A percentile compares a stretch with the other conserved stretches of the same genome.
Conservation (phyloP, 1,284 basidiomycete species). For the Ceratobasidium sp. region DNA sequence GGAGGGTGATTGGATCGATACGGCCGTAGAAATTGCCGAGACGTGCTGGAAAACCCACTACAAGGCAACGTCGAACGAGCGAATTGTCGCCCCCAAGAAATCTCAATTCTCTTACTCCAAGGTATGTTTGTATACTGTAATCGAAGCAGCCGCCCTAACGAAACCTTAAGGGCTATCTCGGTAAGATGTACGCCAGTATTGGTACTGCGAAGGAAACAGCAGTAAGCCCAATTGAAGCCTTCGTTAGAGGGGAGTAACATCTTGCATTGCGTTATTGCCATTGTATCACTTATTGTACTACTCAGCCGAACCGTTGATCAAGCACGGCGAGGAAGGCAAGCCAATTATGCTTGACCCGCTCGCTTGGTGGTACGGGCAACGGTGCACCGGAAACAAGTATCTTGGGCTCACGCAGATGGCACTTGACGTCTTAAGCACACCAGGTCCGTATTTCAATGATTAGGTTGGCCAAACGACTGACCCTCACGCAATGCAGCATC, state of each 20-base stretch:
- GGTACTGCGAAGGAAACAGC: not conserved
- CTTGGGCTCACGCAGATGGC: constrained; percentile 24
- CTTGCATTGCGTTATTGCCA: not conserved
- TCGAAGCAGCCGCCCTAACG: too few species aligned
- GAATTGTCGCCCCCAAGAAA: not conserved
- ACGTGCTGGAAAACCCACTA: not conserved
- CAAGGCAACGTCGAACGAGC: not conserved
- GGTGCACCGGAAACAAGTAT: not conserved
- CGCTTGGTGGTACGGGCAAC: constrained; percentile 18
- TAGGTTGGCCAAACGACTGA: too few species aligned
- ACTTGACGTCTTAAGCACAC: constrained; percentile 2
- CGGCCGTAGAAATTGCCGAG: not conserved
- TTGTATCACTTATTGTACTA: too few species aligned
- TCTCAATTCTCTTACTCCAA: constrained; percentile 3
- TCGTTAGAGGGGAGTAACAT: not conserved
- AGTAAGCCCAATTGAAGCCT: not conserved
- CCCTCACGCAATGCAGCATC: not conserved
- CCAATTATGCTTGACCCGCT: not conserved
- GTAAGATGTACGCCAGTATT: not conserved
- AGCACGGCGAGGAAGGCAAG: not conserved
- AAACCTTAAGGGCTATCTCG: not conserved
- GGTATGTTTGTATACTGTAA: not conserved
- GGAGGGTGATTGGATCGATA: constrained; percentile 5
- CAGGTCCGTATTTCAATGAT: constrained; percentile 5
- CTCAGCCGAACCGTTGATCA: not conserved